These are phyloP conservation scores for Tricholoma saponaceum DNA, from an alignment of 768 basidiomycete species.

Conservation along the genomic window DNA sequence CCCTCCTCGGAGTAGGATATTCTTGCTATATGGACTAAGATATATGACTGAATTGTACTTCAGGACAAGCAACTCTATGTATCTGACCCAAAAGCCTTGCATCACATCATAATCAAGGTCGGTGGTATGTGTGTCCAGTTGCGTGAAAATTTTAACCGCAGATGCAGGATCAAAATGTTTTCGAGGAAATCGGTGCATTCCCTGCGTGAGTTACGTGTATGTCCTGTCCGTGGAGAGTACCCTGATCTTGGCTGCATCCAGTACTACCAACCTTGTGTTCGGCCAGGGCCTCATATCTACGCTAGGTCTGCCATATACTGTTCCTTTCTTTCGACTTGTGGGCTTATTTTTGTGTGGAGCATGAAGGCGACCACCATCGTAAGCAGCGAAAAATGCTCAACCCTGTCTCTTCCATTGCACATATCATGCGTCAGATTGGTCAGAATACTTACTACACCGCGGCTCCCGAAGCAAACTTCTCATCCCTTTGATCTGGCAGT, in stretches of 20 bases:
- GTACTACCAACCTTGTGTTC: neutral
- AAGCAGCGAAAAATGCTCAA: too few species aligned
- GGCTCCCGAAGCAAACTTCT: too few species aligned
- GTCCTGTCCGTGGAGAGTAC: neutral
- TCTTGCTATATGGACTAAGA: neutral
- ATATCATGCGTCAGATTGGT: constrained; percentile 13
- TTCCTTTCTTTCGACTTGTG: neutral
- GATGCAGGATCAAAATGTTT: constrained; percentile 21
- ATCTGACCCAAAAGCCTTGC: neutral
- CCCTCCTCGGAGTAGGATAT: neutral
- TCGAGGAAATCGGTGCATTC: constrained; percentile 32
- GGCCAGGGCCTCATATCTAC: constrained; percentile 3
- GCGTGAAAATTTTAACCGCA: neutral
- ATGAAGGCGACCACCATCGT: constrained; percentile 25
- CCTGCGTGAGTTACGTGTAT: constrained; percentile 18
- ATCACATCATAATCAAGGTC: neutral
- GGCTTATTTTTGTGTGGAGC: neutral
- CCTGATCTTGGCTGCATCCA: neutral
- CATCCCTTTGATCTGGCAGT: too few species aligned
- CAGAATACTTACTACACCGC: too few species aligned
- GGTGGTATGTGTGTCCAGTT: neutral
- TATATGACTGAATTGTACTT: neutral
- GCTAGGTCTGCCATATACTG: neutral
- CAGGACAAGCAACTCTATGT: too few species aligned
- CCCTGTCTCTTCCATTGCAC: constrained; percentile 31